These are phyloP conservation scores for Termitomyces titanicus DNA, from an alignment of 768 basidiomycete species.

Conservation along the genomic window DNA sequence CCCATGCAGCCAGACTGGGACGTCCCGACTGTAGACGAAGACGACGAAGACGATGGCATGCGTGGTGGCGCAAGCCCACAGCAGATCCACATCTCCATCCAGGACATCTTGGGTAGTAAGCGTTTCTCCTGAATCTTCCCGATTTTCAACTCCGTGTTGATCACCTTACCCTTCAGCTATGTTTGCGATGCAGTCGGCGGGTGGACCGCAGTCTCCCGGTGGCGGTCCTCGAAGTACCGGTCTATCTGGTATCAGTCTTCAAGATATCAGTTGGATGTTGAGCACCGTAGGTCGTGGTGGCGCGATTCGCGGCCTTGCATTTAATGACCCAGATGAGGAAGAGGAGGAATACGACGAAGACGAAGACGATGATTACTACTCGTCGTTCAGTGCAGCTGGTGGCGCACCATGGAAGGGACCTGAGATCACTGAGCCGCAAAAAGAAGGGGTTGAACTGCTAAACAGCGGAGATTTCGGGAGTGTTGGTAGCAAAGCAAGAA, in stretches of 20 bases:
- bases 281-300: constrained; percentile 7
- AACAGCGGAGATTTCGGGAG: constrained; percentile 80
- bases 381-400: constrained; percentile 20
- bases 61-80: not conserved
- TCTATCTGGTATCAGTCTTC: constrained; percentile 26
- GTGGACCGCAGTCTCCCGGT: constrained; percentile 12
- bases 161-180: constrained; percentile 20
- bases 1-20: constrained; percentile 23
- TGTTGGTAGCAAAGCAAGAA: constrained; percentile 46
- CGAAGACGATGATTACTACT: constrained; percentile 36
- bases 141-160: not conserved
- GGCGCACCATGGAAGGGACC: constrained; percentile 22
- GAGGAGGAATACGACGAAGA: constrained; percentile 28
- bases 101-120: constrained; percentile 26
- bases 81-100: constrained; percentile 11
- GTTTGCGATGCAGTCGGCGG: constrained; percentile 28
- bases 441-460: constrained; percentile 61
- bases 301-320: not conserved
- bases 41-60: constrained; percentile 6
- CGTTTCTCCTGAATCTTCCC: not conserved
- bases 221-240: constrained; percentile 13
- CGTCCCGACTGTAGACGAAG: constrained; percentile 15
- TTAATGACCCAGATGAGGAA: constrained; percentile 8
- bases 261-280: constrained; percentile 28
- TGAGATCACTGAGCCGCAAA: constrained; percentile 52